A percentile compares a stretch with the other conserved stretches of the same genome.
These are phyloP conservation scores for Vickermania spadyakhi DNA, from an alignment of 208 protist genomes.

Conservation along the genomic window DNA sequence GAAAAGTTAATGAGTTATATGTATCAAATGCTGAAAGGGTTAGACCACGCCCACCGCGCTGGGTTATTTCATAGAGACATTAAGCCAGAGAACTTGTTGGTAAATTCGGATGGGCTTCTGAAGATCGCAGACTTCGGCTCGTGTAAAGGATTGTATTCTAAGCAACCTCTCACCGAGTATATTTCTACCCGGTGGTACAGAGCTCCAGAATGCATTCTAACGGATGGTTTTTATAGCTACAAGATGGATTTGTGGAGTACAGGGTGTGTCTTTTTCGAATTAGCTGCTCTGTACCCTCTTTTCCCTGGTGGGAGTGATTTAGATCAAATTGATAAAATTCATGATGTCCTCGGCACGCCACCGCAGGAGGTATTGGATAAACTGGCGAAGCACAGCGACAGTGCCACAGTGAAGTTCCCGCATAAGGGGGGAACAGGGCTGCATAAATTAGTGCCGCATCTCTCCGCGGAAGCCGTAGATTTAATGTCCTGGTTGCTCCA, in stretches of 20 bases:
- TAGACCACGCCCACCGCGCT: constrained; percentile 90
- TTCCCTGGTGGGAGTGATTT: constrained; percentile 78
- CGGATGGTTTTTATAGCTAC: constrained; percentile 82
- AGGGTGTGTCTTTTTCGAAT: constrained; percentile 85
- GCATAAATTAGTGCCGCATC: constrained; percentile 47
- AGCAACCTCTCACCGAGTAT: constrained; percentile 86
- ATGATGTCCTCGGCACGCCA: constrained; percentile 89
- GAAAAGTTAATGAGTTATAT: constrained; percentile 83
- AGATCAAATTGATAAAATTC: constrained; percentile 85
- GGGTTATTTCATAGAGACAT: constrained; percentile 94
- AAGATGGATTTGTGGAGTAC: constrained; percentile 90
- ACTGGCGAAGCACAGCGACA: constrained; percentile 43
- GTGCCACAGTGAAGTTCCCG: constrained; percentile 67
- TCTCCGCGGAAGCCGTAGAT: constrained; percentile 69
- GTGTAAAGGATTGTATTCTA: constrained; percentile 69
- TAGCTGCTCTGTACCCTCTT: constrained; percentile 67
- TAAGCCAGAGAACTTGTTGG: constrained; percentile 96
- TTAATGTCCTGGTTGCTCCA: constrained; percentile 75
- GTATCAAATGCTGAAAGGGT: constrained; percentile 84
- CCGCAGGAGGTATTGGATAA: constrained; percentile 56
- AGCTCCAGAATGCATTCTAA: constrained; percentile 88
- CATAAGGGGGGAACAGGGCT: constrained; percentile 56
- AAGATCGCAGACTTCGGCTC: constrained; percentile 93
- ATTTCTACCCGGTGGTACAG: constrained; percentile 92
- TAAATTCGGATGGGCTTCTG: constrained; percentile 77